Conservation (phyloP, 257 asterid genomes). For the Leptodermis oblonga region DNA sequence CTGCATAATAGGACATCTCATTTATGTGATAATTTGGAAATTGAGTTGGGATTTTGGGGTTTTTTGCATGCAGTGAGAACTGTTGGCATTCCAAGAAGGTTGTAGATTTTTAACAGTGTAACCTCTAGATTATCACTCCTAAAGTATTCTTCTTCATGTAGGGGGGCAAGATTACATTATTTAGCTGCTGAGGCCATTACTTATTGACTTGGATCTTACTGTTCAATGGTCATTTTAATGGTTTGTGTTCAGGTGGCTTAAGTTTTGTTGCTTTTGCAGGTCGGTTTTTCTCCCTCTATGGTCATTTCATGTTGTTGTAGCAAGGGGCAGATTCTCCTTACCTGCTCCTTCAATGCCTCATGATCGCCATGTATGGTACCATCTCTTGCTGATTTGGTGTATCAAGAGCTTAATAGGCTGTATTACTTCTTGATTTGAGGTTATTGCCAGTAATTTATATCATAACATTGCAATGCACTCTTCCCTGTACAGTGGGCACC, state of each 20-base stretch:
- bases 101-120: neutral
- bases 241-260: constrained; percentile 7
- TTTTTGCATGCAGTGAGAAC: neutral
- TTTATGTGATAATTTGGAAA: neutral
- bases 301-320: constrained; percentile 90
- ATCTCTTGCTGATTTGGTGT: constrained; percentile 4
- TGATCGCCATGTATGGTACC: constrained; percentile 73
- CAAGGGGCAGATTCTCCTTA: constrained; percentile 95
- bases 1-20: neutral
- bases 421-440: neutral
- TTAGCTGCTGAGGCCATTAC: neutral
- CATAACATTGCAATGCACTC: constrained; percentile 17
- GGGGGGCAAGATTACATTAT: neutral
- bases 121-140: neutral
- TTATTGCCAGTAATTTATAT: constrained; percentile 12
- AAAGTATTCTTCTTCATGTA: neutral
- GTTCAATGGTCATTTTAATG: neutral
- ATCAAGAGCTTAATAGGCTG: neutral
- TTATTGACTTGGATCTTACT: neutral
- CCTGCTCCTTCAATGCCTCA: constrained; percentile 98
- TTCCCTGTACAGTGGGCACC: constrained; percentile 90
- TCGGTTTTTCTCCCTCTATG: constrained; percentile 74
- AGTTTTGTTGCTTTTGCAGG: constrained; percentile 42
- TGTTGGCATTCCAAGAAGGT: neutral
- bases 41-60: neutral